Evolutionary conservation across 192 early-diverging fungal species (phyloP).

Genomic region (Cladochytrium replicatum): DNA sequence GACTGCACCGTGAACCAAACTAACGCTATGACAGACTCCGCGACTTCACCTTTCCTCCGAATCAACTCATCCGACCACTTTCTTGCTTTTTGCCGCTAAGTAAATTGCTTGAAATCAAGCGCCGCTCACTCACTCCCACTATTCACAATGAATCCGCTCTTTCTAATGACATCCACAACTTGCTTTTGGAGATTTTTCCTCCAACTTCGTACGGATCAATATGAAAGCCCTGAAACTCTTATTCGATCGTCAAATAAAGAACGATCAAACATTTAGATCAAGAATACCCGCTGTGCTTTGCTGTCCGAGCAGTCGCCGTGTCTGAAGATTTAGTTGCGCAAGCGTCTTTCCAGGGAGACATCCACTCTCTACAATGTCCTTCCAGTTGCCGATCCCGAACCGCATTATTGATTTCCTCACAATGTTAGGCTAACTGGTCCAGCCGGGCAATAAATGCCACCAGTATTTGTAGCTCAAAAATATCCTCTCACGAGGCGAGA

Average conservation of each 20-base stretch:
- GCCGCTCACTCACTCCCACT: too few relatives aligned
- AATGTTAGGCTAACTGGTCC: constrained; percentile 75
- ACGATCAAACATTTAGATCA: neutral
- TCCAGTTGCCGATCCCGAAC: constrained; percentile 93
- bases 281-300: constrained; percentile 78
- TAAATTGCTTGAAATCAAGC: too few relatives aligned
- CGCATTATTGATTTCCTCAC: constrained; percentile 75
- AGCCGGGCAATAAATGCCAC: too few relatives aligned
- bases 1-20: too few relatives aligned
- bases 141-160: constrained; percentile 93
- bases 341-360: constrained; percentile 93
- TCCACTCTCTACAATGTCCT: constrained; percentile 82
- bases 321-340: constrained; percentile 93
- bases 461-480: too few relatives aligned
- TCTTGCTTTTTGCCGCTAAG: too few relatives aligned
- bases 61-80: too few relatives aligned
- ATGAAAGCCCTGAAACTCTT: constrained; percentile 87
- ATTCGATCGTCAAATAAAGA: neutral
- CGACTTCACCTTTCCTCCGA: too few relatives aligned
- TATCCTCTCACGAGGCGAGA: constrained; percentile 57
- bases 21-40: too few relatives aligned
- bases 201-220: constrained; percentile 84
- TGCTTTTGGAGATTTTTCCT: constrained; percentile 69
- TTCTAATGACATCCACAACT: constrained; percentile 74
- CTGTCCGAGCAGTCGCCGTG: constrained; percentile 88